phyloP scores from a whole-genome alignment of 2,329 filamentous ascomycete genomes.

The Chaetomiaceae sp. region DNA sequence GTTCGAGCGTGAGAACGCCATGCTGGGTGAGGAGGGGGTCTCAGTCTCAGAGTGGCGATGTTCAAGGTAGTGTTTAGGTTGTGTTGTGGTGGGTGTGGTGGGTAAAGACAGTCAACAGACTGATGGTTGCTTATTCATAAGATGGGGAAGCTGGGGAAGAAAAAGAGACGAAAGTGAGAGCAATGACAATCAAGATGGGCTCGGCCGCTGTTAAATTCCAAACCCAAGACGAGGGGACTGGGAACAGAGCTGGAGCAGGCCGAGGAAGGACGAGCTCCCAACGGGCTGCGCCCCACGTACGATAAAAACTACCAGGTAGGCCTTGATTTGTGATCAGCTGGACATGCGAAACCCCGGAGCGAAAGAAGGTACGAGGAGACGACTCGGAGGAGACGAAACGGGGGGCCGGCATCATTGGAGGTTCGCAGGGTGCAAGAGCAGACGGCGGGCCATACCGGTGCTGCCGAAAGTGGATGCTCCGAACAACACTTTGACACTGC shows the following conservation, averaged over 20 bases:
- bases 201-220: conserved; percentile 9
- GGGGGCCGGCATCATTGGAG: conserved; percentile 10
- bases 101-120: no score
- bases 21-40: not conserved
- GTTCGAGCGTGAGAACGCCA: conserved; percentile 7
- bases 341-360: not conserved
- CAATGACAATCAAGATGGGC: no score
- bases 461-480: conserved; percentile 12
- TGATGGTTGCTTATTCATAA: no score
- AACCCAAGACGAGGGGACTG: no score
- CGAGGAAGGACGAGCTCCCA: not conserved
- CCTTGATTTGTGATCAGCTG: conserved; percentile 2
- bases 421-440: not conserved
- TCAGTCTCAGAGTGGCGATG: no score
- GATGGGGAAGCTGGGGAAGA: no score
- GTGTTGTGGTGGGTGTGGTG: no score
- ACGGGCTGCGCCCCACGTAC: not conserved
- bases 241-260: not conserved
- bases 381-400: not conserved
- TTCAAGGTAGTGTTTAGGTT: no score
- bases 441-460: not conserved
- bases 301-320: not conserved
- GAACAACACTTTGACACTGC: not conserved
- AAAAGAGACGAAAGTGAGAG: no score
- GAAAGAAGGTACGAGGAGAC: conserved; percentile 5